Conservation (phyloP, 495 filamentous ascomycete species). For the Aspergillus nanangensis region DNA sequence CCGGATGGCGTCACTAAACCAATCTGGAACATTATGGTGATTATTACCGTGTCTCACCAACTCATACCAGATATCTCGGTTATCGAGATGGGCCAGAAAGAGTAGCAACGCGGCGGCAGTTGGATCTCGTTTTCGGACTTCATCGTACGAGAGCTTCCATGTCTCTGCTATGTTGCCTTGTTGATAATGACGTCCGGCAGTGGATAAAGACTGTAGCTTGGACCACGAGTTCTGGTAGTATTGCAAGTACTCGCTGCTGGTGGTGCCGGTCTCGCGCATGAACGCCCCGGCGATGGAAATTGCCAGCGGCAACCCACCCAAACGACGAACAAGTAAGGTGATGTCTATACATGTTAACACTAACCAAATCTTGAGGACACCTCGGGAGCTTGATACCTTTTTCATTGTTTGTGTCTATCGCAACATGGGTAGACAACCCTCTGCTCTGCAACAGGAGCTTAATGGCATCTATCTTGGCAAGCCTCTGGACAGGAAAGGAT, state of each 20-base stretch:
- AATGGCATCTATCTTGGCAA: conserved; percentile 12
- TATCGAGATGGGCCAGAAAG: conserved; percentile 44
- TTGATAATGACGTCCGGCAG: conserved; percentile 24
- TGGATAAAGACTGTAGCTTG: conserved; percentile 25
- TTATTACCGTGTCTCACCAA: conserved; percentile 19
- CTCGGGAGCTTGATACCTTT: too few relatives aligned
- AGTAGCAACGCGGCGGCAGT: conserved; percentile 34
- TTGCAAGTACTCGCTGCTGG: conserved; percentile 29
- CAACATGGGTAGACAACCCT: not conserved
- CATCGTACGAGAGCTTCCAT: conserved; percentile 40
- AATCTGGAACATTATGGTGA: conserved; percentile 15
- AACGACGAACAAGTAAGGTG: conserved; percentile 16
- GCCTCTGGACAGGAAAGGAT: conserved; percentile 17
- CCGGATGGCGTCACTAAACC: conserved; percentile 23
- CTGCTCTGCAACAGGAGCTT: conserved; percentile 21
- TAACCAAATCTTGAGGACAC: not conserved
- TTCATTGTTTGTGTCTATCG: not conserved
- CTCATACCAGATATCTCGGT: conserved; percentile 49
- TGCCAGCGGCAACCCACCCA: conserved; percentile 40
- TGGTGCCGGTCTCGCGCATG: conserved; percentile 31
- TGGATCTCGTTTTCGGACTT: conserved; percentile 29
- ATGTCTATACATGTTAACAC: conserved; percentile 18
- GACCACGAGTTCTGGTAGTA: conserved; percentile 38
- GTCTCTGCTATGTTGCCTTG: conserved; percentile 40
- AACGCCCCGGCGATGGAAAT: conserved; percentile 39